Base-by-base conservation (phyloP, 768 basidiomycete genomes). In the Lactarius psammicola region DNA sequence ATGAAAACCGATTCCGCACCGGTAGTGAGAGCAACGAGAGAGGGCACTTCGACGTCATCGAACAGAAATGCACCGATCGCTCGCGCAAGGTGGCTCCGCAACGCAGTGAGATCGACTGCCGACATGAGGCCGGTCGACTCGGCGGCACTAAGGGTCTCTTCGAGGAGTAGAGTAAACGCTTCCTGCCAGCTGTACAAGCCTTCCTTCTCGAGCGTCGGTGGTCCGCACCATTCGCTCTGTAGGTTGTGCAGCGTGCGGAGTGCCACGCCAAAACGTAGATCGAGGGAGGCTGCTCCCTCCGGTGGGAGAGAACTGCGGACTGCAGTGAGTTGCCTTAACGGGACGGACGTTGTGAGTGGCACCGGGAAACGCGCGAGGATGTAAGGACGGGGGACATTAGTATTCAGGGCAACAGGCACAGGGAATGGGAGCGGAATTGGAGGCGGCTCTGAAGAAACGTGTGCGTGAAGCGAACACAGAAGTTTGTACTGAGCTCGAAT, bases 181-280 rank as follows among this genome's bases (percentile, higher is more conserved):
- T 88, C 88, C 75, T 91, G 87, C 90, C 90, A 92, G 74, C 82
- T 87, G 72, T 87, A 89, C 68, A 73, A 74, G 70, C 68, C 75
- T 49, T 75, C 76, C 31, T 61, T 57, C 59, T 66, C 73, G 64
- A 74, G 71, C 10, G 69, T 44, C 38, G 86, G 86, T 4, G 79
- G 70, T 3, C 90, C 90, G 69, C 85, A 92, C 85, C 85, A 90
- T 71, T 91, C 88, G 76, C 89, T 90, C 71, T 88, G 86, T n/a
- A 89, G 80, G 13, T 74, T 79, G 71, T 92, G 90, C n/a, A 90
- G 76, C 63, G 85, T 80, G 7, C 82, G 83, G 42, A 91, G 80
- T 70, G 84, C 79, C 38, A 79, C 74, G 8, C 90, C 90, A 2
- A 89, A 76, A 60, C 81, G 78, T n/a, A 88, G 78, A 64, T 90